Percentiles rank a stretch among this genome's conserved stretches.
These are phyloP conservation scores for Discostella stelligera DNA, from an alignment of 352 stramenopile species.

Conservation along the genomic window DNA sequence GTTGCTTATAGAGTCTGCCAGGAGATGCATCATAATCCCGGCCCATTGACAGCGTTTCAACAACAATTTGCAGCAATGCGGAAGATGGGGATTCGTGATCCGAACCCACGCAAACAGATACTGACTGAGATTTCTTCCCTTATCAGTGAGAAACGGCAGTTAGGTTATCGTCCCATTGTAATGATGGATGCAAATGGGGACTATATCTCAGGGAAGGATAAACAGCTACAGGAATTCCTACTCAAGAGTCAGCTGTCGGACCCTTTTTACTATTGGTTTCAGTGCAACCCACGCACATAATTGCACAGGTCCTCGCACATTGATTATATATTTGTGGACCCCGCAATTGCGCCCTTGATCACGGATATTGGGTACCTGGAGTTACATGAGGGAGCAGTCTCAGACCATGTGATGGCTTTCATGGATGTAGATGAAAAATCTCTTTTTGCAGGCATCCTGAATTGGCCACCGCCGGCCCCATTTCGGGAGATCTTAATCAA, in stretches of 20 bases:
- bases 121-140: too few species aligned
- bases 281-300: neutral
- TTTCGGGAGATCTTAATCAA: slow-evolving; percentile 1
- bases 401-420: slow-evolving; percentile 15
- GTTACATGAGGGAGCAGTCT: slow-evolving; percentile 9
- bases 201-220: neutral
- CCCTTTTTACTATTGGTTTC: slow-evolving; percentile 3
- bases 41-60: slow-evolving; percentile 17
- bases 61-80: neutral
- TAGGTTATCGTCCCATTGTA: neutral
- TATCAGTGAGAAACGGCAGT: too few species aligned
- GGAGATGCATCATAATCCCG: neutral
- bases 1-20: slow-evolving; percentile 31
- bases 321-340: slow-evolving; percentile 9
- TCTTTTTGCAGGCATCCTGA: neutral
- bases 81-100: neutral
- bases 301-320: too few species aligned
- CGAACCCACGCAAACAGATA: too few species aligned
- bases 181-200: slow-evolving; percentile 39
- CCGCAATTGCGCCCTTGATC: neutral
- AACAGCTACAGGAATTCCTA: slow-evolving; percentile 8
- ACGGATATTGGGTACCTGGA: neutral
- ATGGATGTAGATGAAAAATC: neutral
- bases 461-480: neutral
- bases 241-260: neutral